Base-by-base conservation (phyloP, 257 asterid genomes). In the Vinca minor region DNA sequence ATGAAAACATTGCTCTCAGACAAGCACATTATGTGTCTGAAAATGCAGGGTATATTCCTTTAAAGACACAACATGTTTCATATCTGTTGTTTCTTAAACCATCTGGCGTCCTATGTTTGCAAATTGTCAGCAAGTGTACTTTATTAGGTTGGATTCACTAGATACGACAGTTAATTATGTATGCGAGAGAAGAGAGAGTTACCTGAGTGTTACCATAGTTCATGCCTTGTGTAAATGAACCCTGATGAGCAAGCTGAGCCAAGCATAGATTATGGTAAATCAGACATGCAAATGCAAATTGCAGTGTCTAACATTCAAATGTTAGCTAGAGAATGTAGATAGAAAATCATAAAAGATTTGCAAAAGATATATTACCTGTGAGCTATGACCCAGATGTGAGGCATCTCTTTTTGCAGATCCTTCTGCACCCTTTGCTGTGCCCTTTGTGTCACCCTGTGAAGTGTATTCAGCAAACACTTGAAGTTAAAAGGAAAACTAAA, bases 381-480 rank as follows among this genome's bases (percentile, higher is more conserved):
- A 69, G 75, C 63, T 63, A 32, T 82, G 75, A 71, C 67, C 73
- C 60, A 71, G 81, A 48, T 75, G 93, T 66, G 73, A 42, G 38
- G 82, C 92, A 50, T 88, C 96, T 78, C 82, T 88, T 78, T 80
- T 86, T 44, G 76, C 57, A 60, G 94, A 82, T 66, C 95, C 96
- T 29, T 88, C 94, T n/a, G 79, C 69, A 63, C 85, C 79, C 76
- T 86, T 91, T 14, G 74, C 77, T 26, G 96, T 79, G 26, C 94
- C 94, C 84, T 88, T 88, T 36, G 83, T 73, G 70, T 91, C 98
- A 75, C 96, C 98, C 98, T 91, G 77, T 31, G 13, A 64, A 67
- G 62, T 47, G 59, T 50, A 73, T 59, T 18, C 32, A 54, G 36
- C 45, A 57, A 69, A 20, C 62, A 65, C 57, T 20, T 36, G 4